These are phyloP conservation scores for Thelephora terrestris DNA, from an alignment of 1,284 basidiomycete genomes.

Conservation along the genomic window DNA sequence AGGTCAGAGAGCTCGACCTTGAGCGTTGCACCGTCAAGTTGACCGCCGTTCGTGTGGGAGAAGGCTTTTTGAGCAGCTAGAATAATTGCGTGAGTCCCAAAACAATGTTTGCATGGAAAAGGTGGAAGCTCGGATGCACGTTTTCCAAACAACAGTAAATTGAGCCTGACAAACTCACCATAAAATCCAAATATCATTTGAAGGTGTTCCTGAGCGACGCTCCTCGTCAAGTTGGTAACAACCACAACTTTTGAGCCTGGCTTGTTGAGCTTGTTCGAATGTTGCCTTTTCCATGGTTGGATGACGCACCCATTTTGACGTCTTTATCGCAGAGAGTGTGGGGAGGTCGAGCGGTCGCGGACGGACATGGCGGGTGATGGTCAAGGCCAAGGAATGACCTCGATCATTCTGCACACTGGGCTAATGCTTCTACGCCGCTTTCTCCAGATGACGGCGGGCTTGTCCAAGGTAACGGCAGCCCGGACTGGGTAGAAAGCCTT, in stretches of 20 bases:
- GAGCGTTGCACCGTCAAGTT: too few species aligned
- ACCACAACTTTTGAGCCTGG: too few species aligned
- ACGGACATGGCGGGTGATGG: constrained; percentile 36
- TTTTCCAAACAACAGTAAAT: constrained; percentile 79
- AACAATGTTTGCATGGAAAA: background rate
- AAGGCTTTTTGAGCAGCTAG: too few species aligned
- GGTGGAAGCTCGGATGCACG: constrained; percentile 44
- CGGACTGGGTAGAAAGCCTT: background rate
- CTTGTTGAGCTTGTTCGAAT: constrained; percentile 29
- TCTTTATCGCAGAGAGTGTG: constrained; percentile 45
- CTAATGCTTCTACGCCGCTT: background rate
- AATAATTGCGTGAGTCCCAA: background rate
- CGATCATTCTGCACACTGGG: background rate
- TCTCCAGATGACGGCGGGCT: background rate
- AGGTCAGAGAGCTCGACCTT: too few species aligned
- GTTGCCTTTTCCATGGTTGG: too few species aligned
- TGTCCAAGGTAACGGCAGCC: background rate
- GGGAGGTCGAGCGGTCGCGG: constrained; percentile 58
- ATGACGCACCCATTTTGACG: constrained; percentile 41
- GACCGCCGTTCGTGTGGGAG: too few species aligned
- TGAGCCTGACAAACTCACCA: constrained; percentile 76
- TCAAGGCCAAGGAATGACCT: background rate
- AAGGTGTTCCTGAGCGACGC: too few species aligned
- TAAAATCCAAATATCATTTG: constrained; percentile 85
- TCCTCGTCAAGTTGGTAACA: too few species aligned